Conservation (phyloP, 345 rosid genomes). For the Salix dunnii region DNA sequence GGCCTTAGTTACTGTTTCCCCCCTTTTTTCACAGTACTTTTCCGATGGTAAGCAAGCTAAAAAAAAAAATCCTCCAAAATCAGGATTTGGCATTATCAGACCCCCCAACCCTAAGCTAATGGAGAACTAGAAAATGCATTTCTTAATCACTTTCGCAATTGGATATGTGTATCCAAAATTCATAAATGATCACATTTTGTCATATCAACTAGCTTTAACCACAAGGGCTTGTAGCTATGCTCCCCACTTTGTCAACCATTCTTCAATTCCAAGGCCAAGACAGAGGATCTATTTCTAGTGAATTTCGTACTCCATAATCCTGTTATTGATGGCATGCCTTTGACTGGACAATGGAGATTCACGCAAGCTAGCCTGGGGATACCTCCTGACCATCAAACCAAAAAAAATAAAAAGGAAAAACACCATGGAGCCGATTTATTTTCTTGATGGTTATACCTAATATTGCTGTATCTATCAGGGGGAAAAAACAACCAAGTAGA, state of each 20-base stretch:
- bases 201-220: background rate
- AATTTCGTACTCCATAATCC: background rate
- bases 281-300: background rate
- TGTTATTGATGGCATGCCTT: background rate
- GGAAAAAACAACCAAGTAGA: background rate
- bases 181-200: background rate
- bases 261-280: background rate
- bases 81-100: background rate
- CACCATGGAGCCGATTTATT: background rate
- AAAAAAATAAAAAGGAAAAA: background rate
- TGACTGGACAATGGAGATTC: background rate
- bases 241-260: background rate
- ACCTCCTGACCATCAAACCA: background rate
- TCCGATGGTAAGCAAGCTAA: background rate
- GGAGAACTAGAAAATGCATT: background rate
- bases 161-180: background rate
- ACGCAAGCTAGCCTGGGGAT: background rate
- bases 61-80: background rate
- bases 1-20: background rate
- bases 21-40: background rate
- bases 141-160: background rate
- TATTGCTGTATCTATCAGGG: background rate
- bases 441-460: background rate
- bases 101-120: background rate
- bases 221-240: background rate